Percentiles rank a stretch among this genome's conserved stretches.
Conservation (phyloP, 352 stramenopile species). For the Globisporangium rhizosaccharum region DNA sequence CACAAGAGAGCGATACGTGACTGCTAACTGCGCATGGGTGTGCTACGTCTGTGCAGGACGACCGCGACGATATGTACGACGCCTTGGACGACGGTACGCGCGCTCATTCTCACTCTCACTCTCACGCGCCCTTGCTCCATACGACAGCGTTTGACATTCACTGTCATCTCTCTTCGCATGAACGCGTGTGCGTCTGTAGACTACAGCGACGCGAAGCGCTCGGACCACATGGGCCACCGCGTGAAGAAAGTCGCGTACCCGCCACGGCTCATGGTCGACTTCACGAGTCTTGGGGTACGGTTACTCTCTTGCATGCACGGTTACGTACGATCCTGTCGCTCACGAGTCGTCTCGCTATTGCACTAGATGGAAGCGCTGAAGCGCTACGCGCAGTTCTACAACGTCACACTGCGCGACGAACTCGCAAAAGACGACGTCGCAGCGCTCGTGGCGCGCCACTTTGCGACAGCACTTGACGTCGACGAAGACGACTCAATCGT, state of each 20-base stretch:
- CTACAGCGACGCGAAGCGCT: conserved; percentile 21
- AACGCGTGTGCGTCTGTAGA: conserved; percentile 16
- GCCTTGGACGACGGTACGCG: conserved; percentile 35
- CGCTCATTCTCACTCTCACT: not conserved
- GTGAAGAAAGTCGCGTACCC: conserved; percentile 59
- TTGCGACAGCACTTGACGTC: conserved; percentile 72
- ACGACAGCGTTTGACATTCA: not conserved
- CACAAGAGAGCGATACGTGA: too few relatives aligned
- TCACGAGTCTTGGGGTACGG: conserved; percentile 70
- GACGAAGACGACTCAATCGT: conserved; percentile 86
- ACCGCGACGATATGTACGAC: conserved; percentile 38
- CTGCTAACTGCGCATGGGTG: not conserved
- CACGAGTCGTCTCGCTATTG: not conserved
- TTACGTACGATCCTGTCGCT: not conserved
- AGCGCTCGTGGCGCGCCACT: conserved; percentile 74
- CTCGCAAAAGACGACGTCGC: conserved; percentile 68
- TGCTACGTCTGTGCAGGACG: conserved; percentile 23
- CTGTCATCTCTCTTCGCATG: not conserved
- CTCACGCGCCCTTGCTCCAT: not conserved
- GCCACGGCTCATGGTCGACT: conserved; percentile 79
- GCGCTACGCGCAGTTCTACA: conserved; percentile 79
- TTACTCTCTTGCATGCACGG: not conserved
- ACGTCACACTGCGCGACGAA: conserved; percentile 55
- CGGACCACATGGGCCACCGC: conserved; percentile 31
- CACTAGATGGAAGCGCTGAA: conserved; percentile 62